Base-by-base conservation (phyloP, 2,329 filamentous ascomycete genomes). In the Epichloe festucae region DNA sequence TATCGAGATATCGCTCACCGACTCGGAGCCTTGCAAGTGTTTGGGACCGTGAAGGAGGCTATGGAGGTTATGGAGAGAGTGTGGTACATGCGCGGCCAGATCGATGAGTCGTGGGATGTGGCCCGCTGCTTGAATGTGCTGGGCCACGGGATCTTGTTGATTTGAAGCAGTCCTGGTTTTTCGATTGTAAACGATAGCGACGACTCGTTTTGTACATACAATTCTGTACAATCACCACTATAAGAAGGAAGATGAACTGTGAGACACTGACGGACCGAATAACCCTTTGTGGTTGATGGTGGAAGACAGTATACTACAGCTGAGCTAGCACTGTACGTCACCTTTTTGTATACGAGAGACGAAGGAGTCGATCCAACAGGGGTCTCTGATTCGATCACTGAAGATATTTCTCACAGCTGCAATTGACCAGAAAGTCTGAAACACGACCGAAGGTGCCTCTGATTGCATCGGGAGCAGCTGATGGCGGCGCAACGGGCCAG, bases 1-100 rank as follows among this genome's bases (percentile, higher is more conserved):
- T 74, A 73, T 46, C 65, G 73, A 1, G 61, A 60, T 4, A 63
- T 76, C 59, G 65, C 71, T 2, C 58, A 56, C 10, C 60, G 62
- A 2, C 66, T 77, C 54, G 71, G 73, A 3, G 62, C 69, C 2
- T 54, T 74, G 3, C 65, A 66, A 49, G 62, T 72, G 2, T 75
- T 76, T 52, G 73, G 75, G 2, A 72, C 73, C 0, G 62, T 73
- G 15, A 66, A 63, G 51, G 68, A 71, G 50, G 70, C 72, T 3
- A 58, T 73, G 36, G 63, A 64, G 14, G 65, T 75, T 21, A 72
- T 75, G 70, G 70, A 75, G 57, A 64, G 61, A 34, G 70, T 75
- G 1, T 77, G 74, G 74, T 62, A 65, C 2, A 59, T 59, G 27
- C 60, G 70, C 8, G 65, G 64, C 10, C 56, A 65, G 49, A 66